Evolutionary conservation across 495 filamentous ascomycete genomes (phyloP), one percentile per base, ranked within the genome.

Genomic region (Penicillium ucsense): DNA sequence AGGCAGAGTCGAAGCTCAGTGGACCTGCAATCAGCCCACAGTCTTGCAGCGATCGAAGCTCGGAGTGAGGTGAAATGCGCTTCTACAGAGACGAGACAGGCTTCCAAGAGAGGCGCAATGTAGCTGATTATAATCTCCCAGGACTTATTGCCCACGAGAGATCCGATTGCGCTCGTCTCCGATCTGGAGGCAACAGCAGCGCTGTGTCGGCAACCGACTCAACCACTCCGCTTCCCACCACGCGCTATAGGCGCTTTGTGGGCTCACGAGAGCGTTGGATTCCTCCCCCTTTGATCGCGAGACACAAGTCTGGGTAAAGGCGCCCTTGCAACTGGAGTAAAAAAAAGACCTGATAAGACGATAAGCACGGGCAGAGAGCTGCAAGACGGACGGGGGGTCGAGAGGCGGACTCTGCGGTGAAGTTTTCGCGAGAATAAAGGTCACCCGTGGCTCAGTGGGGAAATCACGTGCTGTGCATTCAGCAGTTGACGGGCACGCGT

Each of bases 401-500:
- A 46, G 28, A 39, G 38, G 45, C 31, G 37, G 35, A 41, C 45
- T n/a, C 12, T 9, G 45, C 31, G 38, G 40, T 39, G 52, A 55
- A 50, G 46, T 50, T 47, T 50, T 49, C 49, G n/a, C 30, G 7
- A 28, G 43, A 20, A 20, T 43, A 9, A 41, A 29, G 32, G 41
- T 33, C 45, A 20, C 46, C 41, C 48, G 55, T 67, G 60, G 62
- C 51, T 41, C 41, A 67, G 54, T 46, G 64, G 64, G 40, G 31
- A 6, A 34, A 38, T 60, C 61, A 64, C 55, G 60, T 64, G 55
- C 0, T 3, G 6, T 4, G 10, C 6, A 3, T 6, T 42, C 5
- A 20, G 20, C 5, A 6, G n/a, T 20, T 34, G 31, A 8, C n/a
- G 28, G 45, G 45, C 45, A 9, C 52, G 43, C 42, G 52, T 54